Percentiles rank a stretch among this genome's conserved stretches.
These are phyloP conservation scores for Fusarium abutilonis DNA, from an alignment of 2,329 filamentous ascomycete genomes.

Conservation along the genomic window DNA sequence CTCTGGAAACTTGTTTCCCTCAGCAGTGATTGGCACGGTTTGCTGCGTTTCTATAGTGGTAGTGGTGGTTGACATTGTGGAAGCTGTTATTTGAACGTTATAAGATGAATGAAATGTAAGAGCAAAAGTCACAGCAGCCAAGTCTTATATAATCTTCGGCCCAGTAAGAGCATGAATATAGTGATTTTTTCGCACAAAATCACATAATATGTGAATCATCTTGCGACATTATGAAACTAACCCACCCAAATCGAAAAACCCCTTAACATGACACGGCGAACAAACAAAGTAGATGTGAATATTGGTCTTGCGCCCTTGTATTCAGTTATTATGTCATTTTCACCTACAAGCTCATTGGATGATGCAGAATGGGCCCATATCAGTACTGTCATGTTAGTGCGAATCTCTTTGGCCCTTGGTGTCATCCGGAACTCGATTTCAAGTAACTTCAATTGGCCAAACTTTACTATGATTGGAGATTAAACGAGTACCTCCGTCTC, in stretches of 20 bases:
- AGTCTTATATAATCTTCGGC: no score
- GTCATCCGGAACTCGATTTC: not conserved
- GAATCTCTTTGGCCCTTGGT: not conserved
- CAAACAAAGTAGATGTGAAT: not conserved
- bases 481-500: no score
- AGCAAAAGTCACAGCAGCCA: no score
- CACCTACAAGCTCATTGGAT: not conserved
- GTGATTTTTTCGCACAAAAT: not conserved
- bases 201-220: slow-evolving; percentile 9
- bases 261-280: not conserved
- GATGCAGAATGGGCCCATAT: not conserved
- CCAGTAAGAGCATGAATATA: no score
- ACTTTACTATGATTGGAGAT: not conserved
- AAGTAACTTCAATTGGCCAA: rapidly evolving
- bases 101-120: not conserved
- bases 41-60: slow-evolving; percentile 8
- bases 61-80: slow-evolving; percentile 11
- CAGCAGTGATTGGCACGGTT: slow-evolving; percentile 5
- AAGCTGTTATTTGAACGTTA: not conserved
- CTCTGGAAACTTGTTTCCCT: slow-evolving; percentile 11
- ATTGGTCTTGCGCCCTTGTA: slow-evolving; percentile 1
- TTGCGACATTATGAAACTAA: slow-evolving; percentile 8
- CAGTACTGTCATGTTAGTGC: not conserved
- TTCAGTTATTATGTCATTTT: slow-evolving; percentile 5
- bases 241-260: no score